Base-by-base conservation (phyloP, 306 rosid species). In the Quercus agrifolia region DNA sequence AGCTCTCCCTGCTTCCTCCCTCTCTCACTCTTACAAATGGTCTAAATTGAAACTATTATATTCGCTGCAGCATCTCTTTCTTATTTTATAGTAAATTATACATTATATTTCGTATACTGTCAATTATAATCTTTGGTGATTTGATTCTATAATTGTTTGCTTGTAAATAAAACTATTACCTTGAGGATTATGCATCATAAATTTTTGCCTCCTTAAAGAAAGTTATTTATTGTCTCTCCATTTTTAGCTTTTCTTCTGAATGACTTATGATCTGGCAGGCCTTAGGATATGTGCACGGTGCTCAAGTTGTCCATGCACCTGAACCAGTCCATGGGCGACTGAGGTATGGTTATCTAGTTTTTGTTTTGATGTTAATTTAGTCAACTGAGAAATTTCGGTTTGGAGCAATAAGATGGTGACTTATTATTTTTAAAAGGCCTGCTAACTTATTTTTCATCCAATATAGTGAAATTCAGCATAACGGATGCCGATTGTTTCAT, bases 301-400 rank as follows among this genome's bases (percentile, higher is more conserved):
- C 97, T 85, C 91, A 83, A 82, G 87, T 95, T 79, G 93, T 93
- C 85, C 98, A 85, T 57, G 99, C 99, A 85, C 28, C 93, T 62
- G 98, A 95, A 87, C 96, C 99, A 58, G 85, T 93, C 78, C 99
- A 95, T 85, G 99, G 99, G 28, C 97, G 97, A 72, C 79, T 95
- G 79, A 95, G 99, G 98, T 93, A 85, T 52, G 51, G 73, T 19
- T 31, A 49, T 49, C 54, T 79, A 31, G 73, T 70, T 74, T 74
- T 64, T 70, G 67, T 76, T 59, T 33, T 41, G 30, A 76, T 66
- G 70, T 54, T 66, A 57, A 55, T 75, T 56, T 70, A 67, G 51
- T 69, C 38, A 57, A 20, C 52, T 30, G 21, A 33, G 72, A 11
- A 61, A 18, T 46, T 52, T n/a, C 33, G 18, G 23, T 28, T 62